These are phyloP conservation scores for Colletotrichum cereale DNA, from an alignment of 2,329 filamentous ascomycete genomes.

Conservation along the genomic window DNA sequence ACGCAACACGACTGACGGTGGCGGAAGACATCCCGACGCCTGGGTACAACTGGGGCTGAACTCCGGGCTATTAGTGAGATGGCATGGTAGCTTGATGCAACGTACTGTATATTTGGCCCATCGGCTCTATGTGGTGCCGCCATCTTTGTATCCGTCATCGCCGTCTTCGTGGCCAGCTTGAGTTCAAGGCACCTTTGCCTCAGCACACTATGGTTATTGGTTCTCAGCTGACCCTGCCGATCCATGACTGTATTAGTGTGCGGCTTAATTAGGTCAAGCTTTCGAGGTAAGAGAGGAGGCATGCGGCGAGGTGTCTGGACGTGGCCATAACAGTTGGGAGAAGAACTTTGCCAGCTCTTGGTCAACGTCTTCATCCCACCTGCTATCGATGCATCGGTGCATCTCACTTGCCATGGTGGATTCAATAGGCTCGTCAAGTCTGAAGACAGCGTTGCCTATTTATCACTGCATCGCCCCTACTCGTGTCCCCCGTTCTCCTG, in stretches of 20 bases:
- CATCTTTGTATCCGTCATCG: background rate
- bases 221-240: constrained; percentile 21
- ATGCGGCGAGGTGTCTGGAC: background rate
- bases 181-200: background rate
- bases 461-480: background rate
- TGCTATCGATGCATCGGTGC: background rate
- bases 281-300: background rate
- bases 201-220: constrained; percentile 8
- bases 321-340: background rate
- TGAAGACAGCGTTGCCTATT: background rate
- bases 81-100: background rate
- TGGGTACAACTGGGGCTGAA: background rate
- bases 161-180: constrained; percentile 11
- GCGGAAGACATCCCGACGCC: background rate
- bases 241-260: constrained; percentile 1
- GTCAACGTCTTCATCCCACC: background rate
- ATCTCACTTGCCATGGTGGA: background rate
- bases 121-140: background rate
- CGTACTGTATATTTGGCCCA: background rate
- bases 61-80: background rate
- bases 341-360: background rate
- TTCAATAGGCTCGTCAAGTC: background rate
- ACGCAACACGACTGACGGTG: background rate
- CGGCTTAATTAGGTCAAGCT: background rate
- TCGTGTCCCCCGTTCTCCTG: background rate